phyloP scores from a whole-genome alignment of 352 stramenopile genomes.

The Aphanomyces astaci region DNA sequence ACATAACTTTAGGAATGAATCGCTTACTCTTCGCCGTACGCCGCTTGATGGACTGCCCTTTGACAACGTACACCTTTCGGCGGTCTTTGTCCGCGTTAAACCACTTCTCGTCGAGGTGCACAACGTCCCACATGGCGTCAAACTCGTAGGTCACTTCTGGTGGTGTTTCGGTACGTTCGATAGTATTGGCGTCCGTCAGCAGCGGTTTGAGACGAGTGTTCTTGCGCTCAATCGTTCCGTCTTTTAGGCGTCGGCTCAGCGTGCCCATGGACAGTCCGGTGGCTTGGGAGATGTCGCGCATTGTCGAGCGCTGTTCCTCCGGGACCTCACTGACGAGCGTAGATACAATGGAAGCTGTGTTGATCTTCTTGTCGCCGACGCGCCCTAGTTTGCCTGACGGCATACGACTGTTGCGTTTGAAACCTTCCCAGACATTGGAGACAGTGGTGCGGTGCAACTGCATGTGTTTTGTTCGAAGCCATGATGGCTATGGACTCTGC shows the following conservation, averaged over 20 bases:
- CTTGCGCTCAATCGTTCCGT: neutral
- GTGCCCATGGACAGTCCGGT: neutral
- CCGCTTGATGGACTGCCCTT: constrained; percentile 14
- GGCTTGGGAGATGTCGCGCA: neutral
- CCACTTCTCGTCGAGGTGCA: too few species aligned
- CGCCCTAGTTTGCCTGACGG: neutral
- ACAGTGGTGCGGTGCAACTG: neutral
- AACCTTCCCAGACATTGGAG: neutral
- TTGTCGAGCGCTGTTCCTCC: neutral
- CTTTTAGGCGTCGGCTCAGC: neutral
- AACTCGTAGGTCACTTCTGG: neutral
- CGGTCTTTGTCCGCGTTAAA: neutral
- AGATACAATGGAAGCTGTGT: neutral
- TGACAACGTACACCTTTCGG: constrained; percentile 16
- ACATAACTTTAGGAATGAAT: constrained; percentile 32
- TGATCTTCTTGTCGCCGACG: neutral
- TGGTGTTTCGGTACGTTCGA: neutral
- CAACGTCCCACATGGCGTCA: neutral
- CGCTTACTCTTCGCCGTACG: constrained; percentile 21
- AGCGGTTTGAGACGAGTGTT: neutral
- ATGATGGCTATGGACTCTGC: too few species aligned
- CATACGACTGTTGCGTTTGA: neutral
- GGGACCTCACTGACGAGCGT: neutral
- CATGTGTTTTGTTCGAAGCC: too few species aligned
- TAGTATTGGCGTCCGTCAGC: neutral